Base-by-base conservation (phyloP, 1,139 yeast genomes). In the Wickerhamomyces sp. region DNA sequence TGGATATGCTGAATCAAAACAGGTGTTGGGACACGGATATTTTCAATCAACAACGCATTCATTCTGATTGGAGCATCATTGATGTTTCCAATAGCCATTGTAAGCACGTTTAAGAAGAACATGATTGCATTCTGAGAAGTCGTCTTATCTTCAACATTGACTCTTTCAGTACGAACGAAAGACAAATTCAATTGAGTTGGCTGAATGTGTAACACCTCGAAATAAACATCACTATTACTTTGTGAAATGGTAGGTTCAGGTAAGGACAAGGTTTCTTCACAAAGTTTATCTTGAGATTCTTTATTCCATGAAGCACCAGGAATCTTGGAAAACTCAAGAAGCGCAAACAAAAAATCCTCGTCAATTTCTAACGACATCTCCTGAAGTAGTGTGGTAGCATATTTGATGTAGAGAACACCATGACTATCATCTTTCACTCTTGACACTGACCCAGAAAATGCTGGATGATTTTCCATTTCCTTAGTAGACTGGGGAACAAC, bases 51-150 rank as follows among this genome's bases (percentile, higher is more conserved):
- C 54, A 94, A 71, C 0, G 99, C 93, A 61, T 93, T 89, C 60
- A 94, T 69, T 57, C 85, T 79, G 36, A 94, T 88, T 2, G 99
- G 99, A 0, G 99, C 99, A 65, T 93, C 98, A 60, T 93, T 91
- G 49, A 94, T 88, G 64, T 93, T 94, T 30, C 99, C 99, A 54
- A 94, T 80, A 0, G 99, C 96, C 98, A 91, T 91, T 0, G 98
- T 90, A 50, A 94, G 70, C 40, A 93, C 82, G 62, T 93, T 90
- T 55, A 88, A 75, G 58, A 90, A 82, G 64, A 84, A 85, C 75
- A 81, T 76, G 52, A 75, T 64, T 0, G 95, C 74, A 54, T 84
- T 86, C 46, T 78, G 81, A 1, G 88, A 71, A 0, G 78, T 70
- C 0, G 78, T 67, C 43, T 73, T 69, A 45, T 76, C 84, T 54